Base-by-base conservation (phyloP, 495 filamentous ascomycete genomes). In the Aspergillus ostianus region DNA sequence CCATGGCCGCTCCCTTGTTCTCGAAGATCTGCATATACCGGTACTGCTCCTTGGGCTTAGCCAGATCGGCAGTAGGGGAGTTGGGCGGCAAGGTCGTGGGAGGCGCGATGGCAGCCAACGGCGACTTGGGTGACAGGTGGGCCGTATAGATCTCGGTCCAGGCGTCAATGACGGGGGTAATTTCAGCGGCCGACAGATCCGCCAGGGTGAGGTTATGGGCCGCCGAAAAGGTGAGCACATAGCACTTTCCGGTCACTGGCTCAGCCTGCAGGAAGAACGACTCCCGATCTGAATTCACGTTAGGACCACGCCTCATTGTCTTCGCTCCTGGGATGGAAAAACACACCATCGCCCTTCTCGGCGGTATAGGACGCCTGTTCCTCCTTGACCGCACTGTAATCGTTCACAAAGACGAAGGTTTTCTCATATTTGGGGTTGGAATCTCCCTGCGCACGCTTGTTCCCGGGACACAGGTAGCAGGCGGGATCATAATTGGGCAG, bases 1-100 rank as follows among this genome's bases (percentile, higher is more conserved):
- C 94, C 94, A 98, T 98, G 5, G 94, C 91, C 0, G 90, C 87
- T 50, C 94, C 94, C 77, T 98, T 98, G 79, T 98, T 98, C 76
- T 98, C 94, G 61, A 98, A 98, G 63, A 98, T 97, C 73, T 98
- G 94, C 93, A 98, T 97, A 74, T 96, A 98, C 50, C 87, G 85
- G 66, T 95, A 91, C 73, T 97, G 92, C 56, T 89, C 82, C 50
- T 83, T 86, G 6, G 92, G 85, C 32, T 79, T 76, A 18, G 73
- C 54, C 65, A 80, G 17, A 68, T 69, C 67, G 68, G 74, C 59
- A 62, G 74, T 63, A 61, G 82, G 78, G 61, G 78, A 66, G 30
- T 70, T 57, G 15, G 87, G 81, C 12, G 81, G 75, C 27, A 82
- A 64, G 6, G 77, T 77, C 4, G 78, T 77, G 2, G 82, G 65